Conservation (phyloP, 192 early-diverging fungal species). For the Gryganskiella cystojenkinii region DNA sequence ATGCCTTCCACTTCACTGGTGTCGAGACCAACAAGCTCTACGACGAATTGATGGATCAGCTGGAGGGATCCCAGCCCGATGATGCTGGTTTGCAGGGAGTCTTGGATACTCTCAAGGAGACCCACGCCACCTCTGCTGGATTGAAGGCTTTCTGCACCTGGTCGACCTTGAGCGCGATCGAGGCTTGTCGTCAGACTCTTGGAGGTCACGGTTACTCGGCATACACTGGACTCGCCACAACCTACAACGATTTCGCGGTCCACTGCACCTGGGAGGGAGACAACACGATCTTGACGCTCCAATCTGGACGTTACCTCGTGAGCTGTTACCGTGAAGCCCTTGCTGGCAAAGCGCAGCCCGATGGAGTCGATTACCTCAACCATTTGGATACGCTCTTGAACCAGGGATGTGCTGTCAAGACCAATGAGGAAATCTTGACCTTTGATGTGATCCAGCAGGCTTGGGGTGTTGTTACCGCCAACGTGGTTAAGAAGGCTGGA, state of each 20-base stretch:
- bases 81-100: slow-evolving; percentile 67
- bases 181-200: slow-evolving; percentile 88
- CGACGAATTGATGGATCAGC: slow-evolving; percentile 75
- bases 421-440: slow-evolving; percentile 57
- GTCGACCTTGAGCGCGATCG: slow-evolving; percentile 87
- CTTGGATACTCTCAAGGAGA: slow-evolving; percentile 85
- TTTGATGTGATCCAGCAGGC: slow-evolving; percentile 77
- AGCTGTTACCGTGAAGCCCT: slow-evolving; percentile 71
- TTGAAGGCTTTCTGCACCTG: slow-evolving; percentile 95
- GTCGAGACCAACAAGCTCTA: slow-evolving; percentile 84
- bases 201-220: slow-evolving; percentile 94
- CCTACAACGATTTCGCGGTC: slow-evolving; percentile 88
- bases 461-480: slow-evolving; percentile 83
- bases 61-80: slow-evolving; percentile 71
- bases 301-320: slow-evolving; percentile 87
- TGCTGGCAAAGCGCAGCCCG: slow-evolving; percentile 79
- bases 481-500: slow-evolving; percentile 84
- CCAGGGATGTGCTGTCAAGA: slow-evolving; percentile 61
- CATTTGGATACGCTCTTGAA: slow-evolving; percentile 58
- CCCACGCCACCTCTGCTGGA: slow-evolving; percentile 89
- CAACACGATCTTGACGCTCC: slow-evolving; percentile 90
- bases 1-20: slow-evolving; percentile 91
- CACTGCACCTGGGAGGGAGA: slow-evolving; percentile 91
- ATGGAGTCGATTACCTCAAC: slow-evolving; percentile 81
- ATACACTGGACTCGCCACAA: slow-evolving; percentile 88